A percentile compares a stretch with the other conserved stretches of the same genome.
Evolutionary conservation across 352 stramenopile genomes (phyloP).

Genomic region (Lagenidium giganteum): DNA sequence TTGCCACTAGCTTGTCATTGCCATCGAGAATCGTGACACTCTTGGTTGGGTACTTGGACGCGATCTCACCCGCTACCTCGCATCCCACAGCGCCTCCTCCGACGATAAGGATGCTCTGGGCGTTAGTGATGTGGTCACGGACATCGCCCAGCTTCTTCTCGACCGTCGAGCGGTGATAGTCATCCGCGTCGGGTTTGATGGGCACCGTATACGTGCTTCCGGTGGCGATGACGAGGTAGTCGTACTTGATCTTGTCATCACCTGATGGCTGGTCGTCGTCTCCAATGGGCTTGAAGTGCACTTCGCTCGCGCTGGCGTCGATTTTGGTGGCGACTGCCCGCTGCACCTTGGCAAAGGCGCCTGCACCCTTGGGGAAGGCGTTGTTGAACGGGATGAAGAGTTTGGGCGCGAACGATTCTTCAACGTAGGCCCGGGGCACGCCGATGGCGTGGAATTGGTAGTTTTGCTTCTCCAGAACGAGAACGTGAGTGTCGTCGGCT

Average conservation of each 20-base stretch:
- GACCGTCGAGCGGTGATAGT: slow-evolving; percentile 7
- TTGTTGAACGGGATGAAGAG: slow-evolving; percentile 14
- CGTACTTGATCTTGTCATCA: too few species aligned
- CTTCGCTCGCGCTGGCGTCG: slow-evolving; percentile 3
- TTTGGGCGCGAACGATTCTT: slow-evolving; percentile 5
- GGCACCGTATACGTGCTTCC: slow-evolving; percentile 24
- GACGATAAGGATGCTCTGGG: slow-evolving; percentile 39
- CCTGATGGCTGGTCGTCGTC: slow-evolving; percentile 8
- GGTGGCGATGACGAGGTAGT: slow-evolving; percentile 23
- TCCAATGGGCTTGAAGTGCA: slow-evolving; percentile 4
- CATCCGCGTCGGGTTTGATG: slow-evolving; percentile 11
- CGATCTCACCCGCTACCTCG: slow-evolving; percentile 61
- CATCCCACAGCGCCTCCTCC: slow-evolving; percentile 51
- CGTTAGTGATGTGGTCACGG: slow-evolving; percentile 25
- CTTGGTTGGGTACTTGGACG: slow-evolving; percentile 44
- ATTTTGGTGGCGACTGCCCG: slow-evolving; percentile 3
- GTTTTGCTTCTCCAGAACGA: slow-evolving; percentile 12
- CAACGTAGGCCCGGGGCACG: slow-evolving; percentile 9
- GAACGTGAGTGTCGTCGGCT: slow-evolving; percentile 1
- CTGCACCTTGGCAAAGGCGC: neutral
- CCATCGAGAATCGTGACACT: slow-evolving; percentile 49
- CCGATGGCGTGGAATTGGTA: slow-evolving; percentile 11
- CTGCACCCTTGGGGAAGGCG: neutral
- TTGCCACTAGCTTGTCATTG: slow-evolving; percentile 25
- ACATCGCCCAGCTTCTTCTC: slow-evolving; percentile 31